Evolutionary conservation across 148 eudicot genomes (phyloP).

Genomic region (Vaccinium darrowii): DNA sequence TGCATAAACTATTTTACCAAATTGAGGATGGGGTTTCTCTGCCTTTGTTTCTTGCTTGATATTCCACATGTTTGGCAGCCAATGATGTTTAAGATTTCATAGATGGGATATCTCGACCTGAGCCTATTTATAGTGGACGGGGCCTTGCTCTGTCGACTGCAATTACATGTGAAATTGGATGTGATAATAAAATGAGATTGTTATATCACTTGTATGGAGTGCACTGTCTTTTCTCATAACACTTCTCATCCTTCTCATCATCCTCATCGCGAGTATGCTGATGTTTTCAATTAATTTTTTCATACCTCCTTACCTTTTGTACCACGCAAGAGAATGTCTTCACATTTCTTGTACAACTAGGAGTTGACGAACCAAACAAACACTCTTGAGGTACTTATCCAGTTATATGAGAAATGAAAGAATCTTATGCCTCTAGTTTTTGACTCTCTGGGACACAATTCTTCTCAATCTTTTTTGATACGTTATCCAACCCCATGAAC

Average conservation of each 20-base stretch:
- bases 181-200: neutral
- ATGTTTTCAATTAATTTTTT: neutral
- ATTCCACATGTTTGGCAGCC: neutral
- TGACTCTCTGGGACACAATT: neutral
- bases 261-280: neutral
- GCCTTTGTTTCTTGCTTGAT: neutral
- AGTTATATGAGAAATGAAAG: neutral
- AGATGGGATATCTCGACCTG: slow-evolving; percentile 1
- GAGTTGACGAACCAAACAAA: neutral
- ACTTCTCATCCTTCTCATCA: neutral
- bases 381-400: neutral
- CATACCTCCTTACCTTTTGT: neutral
- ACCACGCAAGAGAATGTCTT: neutral
- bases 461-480: neutral
- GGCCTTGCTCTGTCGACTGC: slow-evolving; percentile 3
- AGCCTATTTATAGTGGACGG: neutral
- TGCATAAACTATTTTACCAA: neutral
- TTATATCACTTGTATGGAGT: neutral
- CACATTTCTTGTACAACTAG: neutral
- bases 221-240: neutral
- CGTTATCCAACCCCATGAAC: neutral
- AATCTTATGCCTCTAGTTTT: neutral
- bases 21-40: neutral
- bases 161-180: neutral
- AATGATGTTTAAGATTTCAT: neutral